Base-by-base conservation (phyloP, 805 yeast species). In the Torulaspora gathmanii region DNA sequence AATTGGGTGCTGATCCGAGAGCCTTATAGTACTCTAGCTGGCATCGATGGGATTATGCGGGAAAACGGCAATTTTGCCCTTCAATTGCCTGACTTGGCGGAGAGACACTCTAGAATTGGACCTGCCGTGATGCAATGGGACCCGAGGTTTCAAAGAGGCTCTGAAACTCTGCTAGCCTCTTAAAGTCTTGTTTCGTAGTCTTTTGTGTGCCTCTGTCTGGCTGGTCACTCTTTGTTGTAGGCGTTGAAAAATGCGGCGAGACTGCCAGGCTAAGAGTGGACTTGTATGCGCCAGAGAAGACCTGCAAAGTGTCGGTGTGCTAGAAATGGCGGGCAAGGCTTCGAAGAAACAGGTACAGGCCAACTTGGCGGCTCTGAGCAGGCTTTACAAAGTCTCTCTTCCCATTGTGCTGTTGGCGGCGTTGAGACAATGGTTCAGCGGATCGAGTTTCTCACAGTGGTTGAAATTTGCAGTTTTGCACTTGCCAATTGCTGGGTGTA, bases 251-350 rank as follows among this genome's bases (percentile, higher is more conserved):
- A 13, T 29, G 9, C 16, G 15, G 15, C 16, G 17, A 29, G 33
- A 8, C 16, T 29, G 33, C 2, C 33, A 29, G 16, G 19, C 25
- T 9, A 27, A 27, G 30, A 27, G 6, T 6, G 13, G 30, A 27
- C 15, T n/a, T 13, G 30, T 27, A 15, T 31, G 34, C 25, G 2
- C 8, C 25, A 22, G 25, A 22, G 25, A 2, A 22, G 25, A 10
- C 8, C 8, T 12, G 12, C 23, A 30, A 23, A 22, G 34, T 22
- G 36, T 16, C 16, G 34, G 34, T 31, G 34, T 31, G 3, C n/a
- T 27, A 28, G 33, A 16, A 28, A 79, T 79, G 84, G 83, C 82
- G 4, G 78, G 83, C 3, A 74, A 72, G 49, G 73, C 83, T 38
- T 63, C 70, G 12, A 79, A 79, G 65, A 79, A 77, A 50, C 73